Evolutionary conservation across 2,329 filamentous ascomycete species (phyloP).

Genomic region (Nemania bipapillata): DNA sequence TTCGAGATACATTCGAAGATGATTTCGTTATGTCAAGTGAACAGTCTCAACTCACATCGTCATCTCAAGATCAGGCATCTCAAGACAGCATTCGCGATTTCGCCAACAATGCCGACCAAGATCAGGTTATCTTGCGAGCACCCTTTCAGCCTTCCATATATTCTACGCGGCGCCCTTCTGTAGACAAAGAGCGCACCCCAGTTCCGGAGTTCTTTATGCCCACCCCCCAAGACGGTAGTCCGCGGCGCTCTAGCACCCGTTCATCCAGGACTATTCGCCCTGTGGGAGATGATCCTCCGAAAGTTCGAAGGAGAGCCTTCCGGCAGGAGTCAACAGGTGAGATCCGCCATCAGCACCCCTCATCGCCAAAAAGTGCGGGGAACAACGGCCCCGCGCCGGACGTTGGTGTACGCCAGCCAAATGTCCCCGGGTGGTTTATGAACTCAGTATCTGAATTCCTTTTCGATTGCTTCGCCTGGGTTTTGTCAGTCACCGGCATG

Average conservation of each 20-base stretch:
- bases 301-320: slow-evolving; percentile 48
- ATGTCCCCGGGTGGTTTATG: slow-evolving; percentile 51
- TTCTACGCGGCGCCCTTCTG: slow-evolving; percentile 45
- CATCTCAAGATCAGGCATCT: slow-evolving; percentile 58
- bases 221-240: slow-evolving; percentile 56
- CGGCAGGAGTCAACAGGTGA: slow-evolving; percentile 38
- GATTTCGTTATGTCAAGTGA: slow-evolving; percentile 56
- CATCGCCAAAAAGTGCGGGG: neutral
- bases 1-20: slow-evolving; percentile 59
- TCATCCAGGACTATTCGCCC: slow-evolving; percentile 53
- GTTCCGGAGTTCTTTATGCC: slow-evolving; percentile 68
- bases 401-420: slow-evolving; percentile 30
- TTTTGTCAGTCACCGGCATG: slow-evolving; percentile 66
- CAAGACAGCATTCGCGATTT: slow-evolving; percentile 69
- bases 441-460: slow-evolving; percentile 54
- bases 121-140: slow-evolving; percentile 64
- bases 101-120: slow-evolving; percentile 64
- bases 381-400: slow-evolving; percentile 15
- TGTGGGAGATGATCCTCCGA: slow-evolving; percentile 44
- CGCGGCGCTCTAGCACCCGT: slow-evolving; percentile 52
- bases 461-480: slow-evolving; percentile 60
- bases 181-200: slow-evolving; percentile 54
- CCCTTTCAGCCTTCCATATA: slow-evolving; percentile 66
- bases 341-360: slow-evolving; percentile 37
- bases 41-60: slow-evolving; percentile 61